Base-by-base conservation (phyloP, 106 monocot genomes). In the Agapanthus africanus region DNA sequence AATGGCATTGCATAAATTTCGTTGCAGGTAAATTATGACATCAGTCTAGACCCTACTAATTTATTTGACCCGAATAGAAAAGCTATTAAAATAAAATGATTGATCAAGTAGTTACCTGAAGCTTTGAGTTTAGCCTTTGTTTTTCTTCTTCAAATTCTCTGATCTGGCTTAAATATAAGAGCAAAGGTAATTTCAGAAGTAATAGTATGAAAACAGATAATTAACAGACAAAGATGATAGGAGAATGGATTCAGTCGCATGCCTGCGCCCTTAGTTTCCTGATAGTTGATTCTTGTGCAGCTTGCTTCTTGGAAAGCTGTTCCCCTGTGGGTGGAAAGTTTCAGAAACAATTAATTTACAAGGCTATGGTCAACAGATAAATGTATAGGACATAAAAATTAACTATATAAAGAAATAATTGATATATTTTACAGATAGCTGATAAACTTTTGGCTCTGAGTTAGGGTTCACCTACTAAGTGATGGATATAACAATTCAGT, bases 241-340 rank as follows among this genome's bases (percentile, higher is more conserved):
- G 22, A 37, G 14, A 66, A 49, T 54, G 54, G 59, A 34, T 71
- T 11, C 16, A 30, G 40, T 54, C 68, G n/a, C 85, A 80, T 86
- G 68, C 97, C 97, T 97, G 97, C 76, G 97, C 92, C 76, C 97
- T 88, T 63, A 97, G 77, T 71, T 92, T 97, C 68, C 92, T 85
- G 59, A 97, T 97, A 46, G 91, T 92, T 49, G 84, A 74, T 70
- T 97, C 97, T 76, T 97, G 97, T 49, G 82, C 77, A 73, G 97
- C 97, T 92, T 97, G 97, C 75, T 97, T 97, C 77, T 92, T 97
- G 16, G 97, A 97, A 66, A 97, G 80, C 69, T 90, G 86, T 82
- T 97, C 97, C 67, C 97, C 97, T 97, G 77, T 72, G 73, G 54
- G 51, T 71, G 41, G 40, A 59, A 37, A 44, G 9, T 16, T 44